phyloP scores from a whole-genome alignment of 176 grass and related monocot species.

The Ananas comosus region DNA sequence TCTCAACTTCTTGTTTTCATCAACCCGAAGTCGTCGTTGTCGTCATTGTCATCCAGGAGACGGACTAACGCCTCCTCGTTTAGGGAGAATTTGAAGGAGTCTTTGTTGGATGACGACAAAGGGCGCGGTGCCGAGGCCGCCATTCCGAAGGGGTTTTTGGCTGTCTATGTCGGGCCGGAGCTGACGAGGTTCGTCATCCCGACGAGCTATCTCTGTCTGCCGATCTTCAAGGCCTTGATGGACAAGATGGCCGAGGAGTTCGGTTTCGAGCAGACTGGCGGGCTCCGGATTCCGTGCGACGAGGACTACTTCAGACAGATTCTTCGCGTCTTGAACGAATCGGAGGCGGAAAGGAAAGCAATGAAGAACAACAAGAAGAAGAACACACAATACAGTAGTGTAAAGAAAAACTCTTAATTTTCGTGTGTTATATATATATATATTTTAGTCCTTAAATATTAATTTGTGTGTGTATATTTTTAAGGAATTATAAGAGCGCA shows the following conservation, averaged over 20 bases:
- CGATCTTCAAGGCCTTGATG: conserved; percentile 46
- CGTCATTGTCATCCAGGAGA: neutral
- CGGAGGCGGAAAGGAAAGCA: neutral
- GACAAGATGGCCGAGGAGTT: conserved; percentile 61
- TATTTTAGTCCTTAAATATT: too few species aligned
- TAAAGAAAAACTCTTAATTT: neutral
- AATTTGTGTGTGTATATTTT: neutral
- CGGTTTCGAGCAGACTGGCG: conserved; percentile 46
- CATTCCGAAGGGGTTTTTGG: conserved; percentile 54
- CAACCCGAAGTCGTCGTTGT: neutral
- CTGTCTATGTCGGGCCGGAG: conserved; percentile 49
- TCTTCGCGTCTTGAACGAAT: conserved; percentile 21
- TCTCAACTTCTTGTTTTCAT: neutral
- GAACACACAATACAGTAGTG: neutral
- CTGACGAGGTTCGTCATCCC: conserved; percentile 49
- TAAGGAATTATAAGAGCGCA: neutral
- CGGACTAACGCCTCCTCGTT: neutral
- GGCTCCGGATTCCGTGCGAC: conserved; percentile 42
- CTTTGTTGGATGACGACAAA: neutral
- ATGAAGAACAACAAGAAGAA: conserved; percentile 16
- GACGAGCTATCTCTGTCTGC: conserved; percentile 37
- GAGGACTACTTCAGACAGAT: conserved; percentile 42
- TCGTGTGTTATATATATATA: neutral
- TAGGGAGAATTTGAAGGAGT: neutral
- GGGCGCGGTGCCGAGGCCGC: neutral